A percentile compares a stretch with the other conserved stretches of the same genome.
These are phyloP conservation scores for Cafeteria roenbergensis DNA, from an alignment of 108 stramenopile genomes.

Conservation along the genomic window DNA sequence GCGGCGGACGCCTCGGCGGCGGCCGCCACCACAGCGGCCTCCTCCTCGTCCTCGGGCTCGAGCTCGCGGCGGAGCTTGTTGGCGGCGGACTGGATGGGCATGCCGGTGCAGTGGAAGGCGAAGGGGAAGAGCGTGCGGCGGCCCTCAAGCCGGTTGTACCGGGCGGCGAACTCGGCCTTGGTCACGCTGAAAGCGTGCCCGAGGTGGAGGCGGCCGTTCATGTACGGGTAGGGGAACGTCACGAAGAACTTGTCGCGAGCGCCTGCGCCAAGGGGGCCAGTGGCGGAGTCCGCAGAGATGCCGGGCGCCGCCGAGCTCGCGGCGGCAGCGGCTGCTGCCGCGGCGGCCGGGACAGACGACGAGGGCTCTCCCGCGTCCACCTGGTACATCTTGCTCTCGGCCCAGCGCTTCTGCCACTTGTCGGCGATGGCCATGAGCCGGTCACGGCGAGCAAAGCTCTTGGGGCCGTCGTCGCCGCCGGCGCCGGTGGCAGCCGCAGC, in stretches of 20 bases:
- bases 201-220: conserved; percentile 90
- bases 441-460: conserved; percentile 38
- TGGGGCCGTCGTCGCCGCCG: too few species aligned
- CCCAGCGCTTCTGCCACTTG: conserved; percentile 32
- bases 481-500: too few species aligned
- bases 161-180: conserved; percentile 83
- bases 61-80: conserved; percentile 91
- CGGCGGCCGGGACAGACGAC: too few species aligned
- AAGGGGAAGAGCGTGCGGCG: conserved; percentile 91
- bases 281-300: too few species aligned
- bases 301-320: too few species aligned
- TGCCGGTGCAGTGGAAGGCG: conserved; percentile 96
- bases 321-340: too few species aligned
- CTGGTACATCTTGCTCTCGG: conserved; percentile 19
- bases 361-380: conserved; percentile 11
- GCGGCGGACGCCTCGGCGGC: conserved; percentile 40
- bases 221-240: conserved; percentile 95
- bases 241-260: conserved; percentile 68
- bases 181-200: conserved; percentile 92
- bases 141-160: conserved; percentile 77
- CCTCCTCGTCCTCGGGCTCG: conserved; percentile 69
- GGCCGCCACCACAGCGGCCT: conserved; percentile 47
- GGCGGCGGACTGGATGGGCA: conserved; percentile 97
- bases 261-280: too few species aligned
- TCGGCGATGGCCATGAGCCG: conserved; percentile 29